phyloP scores from a whole-genome alignment of 2,329 filamentous ascomycete species.

The Trichophaea hybrida region DNA sequence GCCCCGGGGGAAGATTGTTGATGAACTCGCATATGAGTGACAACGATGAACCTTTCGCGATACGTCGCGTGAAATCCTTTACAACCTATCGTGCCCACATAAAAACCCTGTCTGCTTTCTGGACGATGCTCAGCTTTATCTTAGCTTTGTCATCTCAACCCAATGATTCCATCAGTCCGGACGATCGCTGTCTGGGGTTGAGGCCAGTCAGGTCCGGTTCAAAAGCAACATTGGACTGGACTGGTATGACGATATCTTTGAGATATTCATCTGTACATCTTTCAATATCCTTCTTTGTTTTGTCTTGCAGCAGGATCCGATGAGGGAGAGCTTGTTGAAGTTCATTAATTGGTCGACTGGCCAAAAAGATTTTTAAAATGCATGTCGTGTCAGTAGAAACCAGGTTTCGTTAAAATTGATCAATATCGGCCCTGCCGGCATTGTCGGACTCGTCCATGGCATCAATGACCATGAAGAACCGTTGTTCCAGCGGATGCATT shows the following conservation, averaged over 20 bases:
- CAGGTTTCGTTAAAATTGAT: neutral
- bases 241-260: neutral
- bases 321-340: neutral
- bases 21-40: neutral
- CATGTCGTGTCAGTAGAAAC: neutral
- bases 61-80: no score
- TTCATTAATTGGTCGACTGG: neutral
- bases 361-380: neutral
- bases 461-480: neutral
- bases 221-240: no score
- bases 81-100: neutral
- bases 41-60: no score
- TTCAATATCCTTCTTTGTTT: neutral
- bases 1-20: no score
- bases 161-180: no score
- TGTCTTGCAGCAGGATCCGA: neutral
- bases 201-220: neutral
- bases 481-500: neutral
- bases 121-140: no score
- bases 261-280: neutral
- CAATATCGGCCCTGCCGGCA: neutral
- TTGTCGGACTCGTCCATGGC: neutral
- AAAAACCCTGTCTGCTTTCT: no score
- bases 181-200: no score
- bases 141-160: no score